phyloP scores from a whole-genome alignment of 2,329 filamentous ascomycete genomes.

The Fusarium euwallaceae region DNA sequence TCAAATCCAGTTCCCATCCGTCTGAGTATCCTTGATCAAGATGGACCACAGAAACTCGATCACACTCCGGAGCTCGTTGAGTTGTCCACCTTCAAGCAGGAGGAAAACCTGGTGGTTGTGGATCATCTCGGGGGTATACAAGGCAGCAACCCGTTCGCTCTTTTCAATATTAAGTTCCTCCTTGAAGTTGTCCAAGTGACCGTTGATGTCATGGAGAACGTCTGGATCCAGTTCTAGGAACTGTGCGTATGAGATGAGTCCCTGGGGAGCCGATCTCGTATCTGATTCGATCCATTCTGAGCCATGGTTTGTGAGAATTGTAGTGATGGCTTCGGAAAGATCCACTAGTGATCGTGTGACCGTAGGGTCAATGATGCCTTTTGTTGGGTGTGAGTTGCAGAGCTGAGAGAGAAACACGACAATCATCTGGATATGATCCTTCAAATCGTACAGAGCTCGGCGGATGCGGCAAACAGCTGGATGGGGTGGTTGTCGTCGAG shows the following conservation, averaged over 20 bases:
- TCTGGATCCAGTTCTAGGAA: slow-evolving; percentile 36
- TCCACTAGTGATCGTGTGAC: slow-evolving; percentile 7
- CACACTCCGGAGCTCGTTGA: slow-evolving; percentile 20
- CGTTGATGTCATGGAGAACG: slow-evolving; percentile 25
- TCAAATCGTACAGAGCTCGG: slow-evolving; percentile 34
- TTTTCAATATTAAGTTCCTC: slow-evolving; percentile 25
- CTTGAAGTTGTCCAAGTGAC: slow-evolving; percentile 24
- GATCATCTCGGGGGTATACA: slow-evolving; percentile 19
- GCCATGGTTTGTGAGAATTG: slow-evolving; percentile 40
- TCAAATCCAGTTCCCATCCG: not conserved
- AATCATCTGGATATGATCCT: slow-evolving; percentile 30
- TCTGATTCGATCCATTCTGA: slow-evolving; percentile 45
- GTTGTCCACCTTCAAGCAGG: slow-evolving; percentile 19
- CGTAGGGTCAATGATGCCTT: not conserved
- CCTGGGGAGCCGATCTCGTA: not conserved
- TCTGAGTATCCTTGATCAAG: slow-evolving; percentile 4
- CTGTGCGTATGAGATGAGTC: slow-evolving; percentile 29
- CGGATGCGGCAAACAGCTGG: slow-evolving; percentile 32
- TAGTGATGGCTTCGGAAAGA: slow-evolving; percentile 31
- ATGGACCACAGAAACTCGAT: slow-evolving; percentile 33
- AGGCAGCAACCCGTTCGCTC: not conserved
- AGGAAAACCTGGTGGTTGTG: slow-evolving; percentile 33
- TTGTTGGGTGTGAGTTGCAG: not conserved
- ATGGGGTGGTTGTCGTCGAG: slow-evolving; percentile 12
- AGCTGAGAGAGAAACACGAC: slow-evolving; percentile 17